Base-by-base conservation (phyloP, 306 rosid genomes). In the Rosa multiflora region DNA sequence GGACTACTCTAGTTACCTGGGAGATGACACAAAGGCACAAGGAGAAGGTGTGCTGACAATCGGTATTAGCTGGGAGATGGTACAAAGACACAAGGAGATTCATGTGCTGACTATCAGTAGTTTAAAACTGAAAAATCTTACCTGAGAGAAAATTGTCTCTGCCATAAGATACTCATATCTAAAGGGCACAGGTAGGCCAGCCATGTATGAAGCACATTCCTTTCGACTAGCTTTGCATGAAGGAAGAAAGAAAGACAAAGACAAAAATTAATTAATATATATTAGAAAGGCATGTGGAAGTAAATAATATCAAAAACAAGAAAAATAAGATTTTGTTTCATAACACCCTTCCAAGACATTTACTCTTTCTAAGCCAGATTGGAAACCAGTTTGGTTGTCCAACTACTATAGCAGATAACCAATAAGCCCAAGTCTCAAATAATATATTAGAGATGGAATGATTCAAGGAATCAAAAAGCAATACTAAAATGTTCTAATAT, bases 141-240 rank as follows among this genome's bases (percentile, higher is more conserved):
- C 99, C 98, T 96, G 99, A 73, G 98, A 96, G 87, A 96, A 91
- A 87, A 96, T 91, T 82, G 99, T 91, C 94, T 96, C 99, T 14
- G 99, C 99, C 98, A 96, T 96, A 59, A 96, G 93, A 85, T 90
- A 93, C 83, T 96, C 99, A 18, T 93, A 96, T 89, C 99, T 87
- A 87, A 96, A 96, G 78, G 97, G 85, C 75, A 96, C 98, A 7
- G 97, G 99, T 67, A 96, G 88, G 68, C 99, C 92, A 86, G 88
- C 99, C 96, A 96, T 89, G 89, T 90, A 96, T 74, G 97, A 88
- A 48, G 98, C 96, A 75, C 99, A 96, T 89, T 96, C 99, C 91
- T 93, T 96, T 78, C 99, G 99, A 93, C 99, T 96, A 90, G 90
- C 97, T 91, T 92, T 92, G 90, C 98, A 92, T 75, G 82, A 94